Percentiles rank a stretch among this genome's conserved stretches.
phyloP scores from a whole-genome alignment of 1,284 basidiomycete genomes.

The Thecaphora thlaspeos region DNA sequence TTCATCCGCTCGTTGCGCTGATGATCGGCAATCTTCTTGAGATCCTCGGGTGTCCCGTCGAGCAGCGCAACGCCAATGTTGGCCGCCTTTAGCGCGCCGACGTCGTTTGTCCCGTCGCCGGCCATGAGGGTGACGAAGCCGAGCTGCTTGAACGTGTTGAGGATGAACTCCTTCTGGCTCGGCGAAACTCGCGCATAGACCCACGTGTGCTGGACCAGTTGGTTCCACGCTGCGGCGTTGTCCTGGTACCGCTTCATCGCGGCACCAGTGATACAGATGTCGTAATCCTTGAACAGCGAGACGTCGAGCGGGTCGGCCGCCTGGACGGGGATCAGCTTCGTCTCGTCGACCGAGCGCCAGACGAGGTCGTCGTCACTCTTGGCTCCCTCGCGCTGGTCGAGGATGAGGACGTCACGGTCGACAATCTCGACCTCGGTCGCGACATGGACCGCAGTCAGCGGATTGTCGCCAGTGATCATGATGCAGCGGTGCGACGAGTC shows the following conservation, averaged over 20 bases:
- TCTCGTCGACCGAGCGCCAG: conserved; percentile 51
- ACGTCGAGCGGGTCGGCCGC: conserved; percentile 44
- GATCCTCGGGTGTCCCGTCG: conserved; percentile 54
- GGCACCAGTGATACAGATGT: conserved; percentile 56
- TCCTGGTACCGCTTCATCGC: conserved; percentile 51
- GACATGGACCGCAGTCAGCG: conserved; percentile 54
- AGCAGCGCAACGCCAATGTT: conserved; percentile 56
- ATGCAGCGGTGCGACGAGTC: conserved; percentile 57
- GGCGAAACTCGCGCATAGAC: conserved; percentile 57
- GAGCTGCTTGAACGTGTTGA: conserved; percentile 51
- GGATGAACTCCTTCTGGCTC: conserved; percentile 55
- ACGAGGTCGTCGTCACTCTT: conserved; percentile 42
- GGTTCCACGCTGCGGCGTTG: conserved; percentile 39
- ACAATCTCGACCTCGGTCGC: conserved; percentile 57
- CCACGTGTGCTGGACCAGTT: conserved; percentile 54
- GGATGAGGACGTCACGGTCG: conserved; percentile 51
- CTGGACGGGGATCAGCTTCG: conserved; percentile 42
- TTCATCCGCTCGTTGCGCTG: conserved; percentile 55
- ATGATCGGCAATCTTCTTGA: conserved; percentile 55
- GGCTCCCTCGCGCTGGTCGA: conserved; percentile 48
- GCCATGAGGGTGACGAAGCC: conserved; percentile 57
- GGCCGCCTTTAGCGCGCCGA: conserved; percentile 56
- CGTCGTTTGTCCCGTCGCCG: conserved; percentile 57
- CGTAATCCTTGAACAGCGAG: conserved; percentile 52
- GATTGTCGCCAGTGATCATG: conserved; percentile 59